phyloP scores from a whole-genome alignment of 441 rosid species.

The Populus hybrid region DNA sequence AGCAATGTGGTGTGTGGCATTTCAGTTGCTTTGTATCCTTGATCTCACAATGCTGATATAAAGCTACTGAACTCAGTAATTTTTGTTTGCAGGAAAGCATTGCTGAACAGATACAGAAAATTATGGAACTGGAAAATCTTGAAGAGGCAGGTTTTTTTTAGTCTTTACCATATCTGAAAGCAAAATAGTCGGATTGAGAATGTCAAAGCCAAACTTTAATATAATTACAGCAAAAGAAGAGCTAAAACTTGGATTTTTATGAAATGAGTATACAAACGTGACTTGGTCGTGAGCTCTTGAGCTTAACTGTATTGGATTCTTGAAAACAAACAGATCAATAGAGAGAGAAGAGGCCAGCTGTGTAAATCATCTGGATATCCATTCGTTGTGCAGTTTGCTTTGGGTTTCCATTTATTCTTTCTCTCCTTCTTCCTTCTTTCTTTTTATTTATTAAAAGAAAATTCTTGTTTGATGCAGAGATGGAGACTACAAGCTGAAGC shows the following conservation, averaged over 20 bases:
- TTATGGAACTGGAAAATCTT: slow-evolving; percentile 94
- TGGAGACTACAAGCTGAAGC: slow-evolving; percentile 95
- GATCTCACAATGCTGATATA: neutral
- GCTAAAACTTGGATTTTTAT: no score
- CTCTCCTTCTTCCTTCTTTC: no score
- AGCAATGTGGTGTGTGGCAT: slow-evolving; percentile 57
- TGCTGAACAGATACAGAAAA: slow-evolving; percentile 77
- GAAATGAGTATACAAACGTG: no score
- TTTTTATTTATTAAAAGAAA: no score
- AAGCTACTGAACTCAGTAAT: slow-evolving; percentile 8
- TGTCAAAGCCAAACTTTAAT: neutral
- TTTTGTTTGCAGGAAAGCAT: slow-evolving; percentile 61
- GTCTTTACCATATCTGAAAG: neutral
- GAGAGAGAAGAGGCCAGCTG: no score
- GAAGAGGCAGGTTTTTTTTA: slow-evolving; percentile 60
- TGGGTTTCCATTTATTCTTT: no score
- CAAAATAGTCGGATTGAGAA: neutral
- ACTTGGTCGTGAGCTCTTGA: no score
- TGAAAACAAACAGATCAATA: no score
- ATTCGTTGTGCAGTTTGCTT: neutral
- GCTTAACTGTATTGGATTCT: no score
- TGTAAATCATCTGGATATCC: no score
- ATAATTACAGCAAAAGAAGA: no score
- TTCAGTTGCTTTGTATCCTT: slow-evolving; percentile 12
- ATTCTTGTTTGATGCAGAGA: slow-evolving; percentile 40